Evolutionary conservation across 1,139 yeast species (phyloP).

Genomic region (Taphrina pruni): DNA sequence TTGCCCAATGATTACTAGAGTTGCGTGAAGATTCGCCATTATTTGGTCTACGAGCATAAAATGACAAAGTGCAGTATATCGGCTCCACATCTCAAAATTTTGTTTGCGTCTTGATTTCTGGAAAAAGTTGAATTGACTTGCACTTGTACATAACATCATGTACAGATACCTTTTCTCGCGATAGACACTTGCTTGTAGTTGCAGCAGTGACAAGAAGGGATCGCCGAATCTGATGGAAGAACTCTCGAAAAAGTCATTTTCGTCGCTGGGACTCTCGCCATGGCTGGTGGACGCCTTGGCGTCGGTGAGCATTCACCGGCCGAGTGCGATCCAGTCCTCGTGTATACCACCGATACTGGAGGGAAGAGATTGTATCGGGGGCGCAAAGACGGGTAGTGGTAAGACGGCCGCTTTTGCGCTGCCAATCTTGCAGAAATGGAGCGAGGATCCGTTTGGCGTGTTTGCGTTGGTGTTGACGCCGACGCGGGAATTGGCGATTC

Average conservation of each 20-base stretch:
- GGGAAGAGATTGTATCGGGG: conserved; percentile 94
- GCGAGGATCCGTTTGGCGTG: conserved; percentile 91
- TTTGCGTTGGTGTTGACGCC: conserved; percentile 91
- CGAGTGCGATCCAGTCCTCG: conserved; percentile 84
- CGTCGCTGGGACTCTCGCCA: conserved; percentile 73
- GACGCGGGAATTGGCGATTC: conserved; percentile 91
- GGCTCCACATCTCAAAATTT: conserved; percentile 25
- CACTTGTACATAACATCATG: too few relatives aligned
- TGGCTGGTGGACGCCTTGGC: conserved; percentile 84
- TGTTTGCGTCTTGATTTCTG: not conserved
- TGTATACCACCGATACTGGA: conserved; percentile 85
- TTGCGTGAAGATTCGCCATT: too few relatives aligned
- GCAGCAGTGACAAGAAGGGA: too few relatives aligned
- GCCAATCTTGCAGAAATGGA: conserved; percentile 93
- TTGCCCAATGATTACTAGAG: too few relatives aligned
- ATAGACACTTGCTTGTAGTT: too few relatives aligned
- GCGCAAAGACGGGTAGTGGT: conserved; percentile 98
- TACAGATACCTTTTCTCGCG: too few relatives aligned
- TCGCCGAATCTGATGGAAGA: conserved; percentile 3
- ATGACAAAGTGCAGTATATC: not conserved
- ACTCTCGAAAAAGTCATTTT: conserved; percentile 54
- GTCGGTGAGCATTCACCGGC: conserved; percentile 80
- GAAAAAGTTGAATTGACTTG: too few relatives aligned
- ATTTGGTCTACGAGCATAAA: too few relatives aligned
- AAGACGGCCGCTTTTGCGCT: conserved; percentile 97